phyloP scores from a whole-genome alignment of 192 early-diverging fungal genomes.

The Spizellomyces sp. region DNA sequence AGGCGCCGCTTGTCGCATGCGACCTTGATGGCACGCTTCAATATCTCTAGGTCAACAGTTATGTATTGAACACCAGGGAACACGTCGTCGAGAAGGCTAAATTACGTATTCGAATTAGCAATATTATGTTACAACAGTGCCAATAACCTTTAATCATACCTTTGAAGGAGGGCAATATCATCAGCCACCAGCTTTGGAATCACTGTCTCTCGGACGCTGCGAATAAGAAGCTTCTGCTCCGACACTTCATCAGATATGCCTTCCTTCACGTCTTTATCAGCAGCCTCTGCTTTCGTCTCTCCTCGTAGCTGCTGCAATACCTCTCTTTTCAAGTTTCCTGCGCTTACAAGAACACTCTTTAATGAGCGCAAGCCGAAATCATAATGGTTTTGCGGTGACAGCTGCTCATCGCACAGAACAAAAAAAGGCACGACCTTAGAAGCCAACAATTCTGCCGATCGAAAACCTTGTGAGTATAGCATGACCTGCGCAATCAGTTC shows the following conservation, averaged over 20 bases:
- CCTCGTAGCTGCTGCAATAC: slow-evolving; percentile 43
- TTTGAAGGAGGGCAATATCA: slow-evolving; percentile 83
- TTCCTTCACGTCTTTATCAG: background rate
- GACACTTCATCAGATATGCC: slow-evolving; percentile 62
- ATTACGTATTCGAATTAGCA: background rate
- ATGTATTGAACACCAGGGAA: slow-evolving; percentile 90
- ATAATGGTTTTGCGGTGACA: slow-evolving; percentile 96
- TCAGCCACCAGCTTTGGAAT: slow-evolving; percentile 98
- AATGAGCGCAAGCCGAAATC: slow-evolving; percentile 98
- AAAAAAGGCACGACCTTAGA: slow-evolving; percentile 98
- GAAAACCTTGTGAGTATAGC: slow-evolving; percentile 99
- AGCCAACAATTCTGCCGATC: slow-evolving; percentile 88
- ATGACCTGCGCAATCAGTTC: slow-evolving; percentile 99
- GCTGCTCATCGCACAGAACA: slow-evolving; percentile 91
- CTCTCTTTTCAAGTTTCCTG: slow-evolving; percentile 97
- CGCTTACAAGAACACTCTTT: slow-evolving; percentile 98
- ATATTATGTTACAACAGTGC: slow-evolving; percentile 12
- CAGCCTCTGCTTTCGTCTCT: slow-evolving; percentile 41
- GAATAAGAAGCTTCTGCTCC: slow-evolving; percentile 94
- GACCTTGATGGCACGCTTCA: slow-evolving; percentile 72
- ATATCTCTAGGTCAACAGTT: slow-evolving; percentile 74
- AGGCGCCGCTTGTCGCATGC: slow-evolving; percentile 77
- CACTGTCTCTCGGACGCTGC: slow-evolving; percentile 95
- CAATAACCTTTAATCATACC: slow-evolving; percentile 47
- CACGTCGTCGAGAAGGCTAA: slow-evolving; percentile 83